A percentile compares a stretch with the other conserved stretches of the same genome.
These are phyloP conservation scores for Alternaria brassicae DNA, from an alignment of 2,329 filamentous ascomycete genomes.

Conservation along the genomic window DNA sequence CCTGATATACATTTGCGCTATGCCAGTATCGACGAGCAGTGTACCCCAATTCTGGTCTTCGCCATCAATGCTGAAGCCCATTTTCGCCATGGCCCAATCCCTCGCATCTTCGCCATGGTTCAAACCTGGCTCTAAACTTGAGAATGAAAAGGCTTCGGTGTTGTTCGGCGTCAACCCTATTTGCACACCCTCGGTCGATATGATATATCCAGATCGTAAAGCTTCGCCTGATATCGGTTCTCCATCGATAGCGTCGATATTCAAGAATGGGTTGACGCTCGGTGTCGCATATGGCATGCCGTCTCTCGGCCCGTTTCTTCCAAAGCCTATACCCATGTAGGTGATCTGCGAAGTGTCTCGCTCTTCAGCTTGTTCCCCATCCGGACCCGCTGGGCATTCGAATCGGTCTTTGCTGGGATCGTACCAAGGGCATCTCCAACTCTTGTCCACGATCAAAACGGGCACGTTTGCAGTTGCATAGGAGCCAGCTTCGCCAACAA, in stretches of 20 bases:
- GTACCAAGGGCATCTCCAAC: conserved; percentile 46
- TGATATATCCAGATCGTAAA: conserved; percentile 37
- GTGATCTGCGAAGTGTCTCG: conserved; percentile 41
- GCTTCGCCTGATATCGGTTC: conserved; percentile 6
- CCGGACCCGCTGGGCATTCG: conserved; percentile 39
- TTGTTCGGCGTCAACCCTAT: conserved; percentile 39
- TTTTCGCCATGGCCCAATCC: conserved; percentile 46
- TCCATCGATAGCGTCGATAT: conserved; percentile 40
- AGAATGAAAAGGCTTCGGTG: conserved; percentile 32
- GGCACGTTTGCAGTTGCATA: conserved; percentile 38
- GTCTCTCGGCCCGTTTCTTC: conserved; percentile 38
- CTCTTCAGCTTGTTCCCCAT: conserved; percentile 31
- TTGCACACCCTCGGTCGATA: conserved; percentile 40
- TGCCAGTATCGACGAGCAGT: conserved; percentile 44
- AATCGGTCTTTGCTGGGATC: conserved; percentile 37
- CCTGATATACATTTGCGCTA: conserved; percentile 47
- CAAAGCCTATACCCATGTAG: conserved; percentile 50
- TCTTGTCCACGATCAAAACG: conserved; percentile 44
- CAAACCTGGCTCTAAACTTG: conserved; percentile 34
- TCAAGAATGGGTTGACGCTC: conserved; percentile 46
- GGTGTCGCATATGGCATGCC: conserved; percentile 41
- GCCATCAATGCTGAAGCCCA: conserved; percentile 41
- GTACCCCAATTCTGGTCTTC: conserved; percentile 31
- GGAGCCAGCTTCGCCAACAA: conserved; percentile 29
- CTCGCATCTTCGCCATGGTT: conserved; percentile 37